Evolutionary conservation across 768 basidiomycete species (phyloP), one percentile per base, ranked within the genome.

Genomic region (Boletus rufocinnamomeus): DNA sequence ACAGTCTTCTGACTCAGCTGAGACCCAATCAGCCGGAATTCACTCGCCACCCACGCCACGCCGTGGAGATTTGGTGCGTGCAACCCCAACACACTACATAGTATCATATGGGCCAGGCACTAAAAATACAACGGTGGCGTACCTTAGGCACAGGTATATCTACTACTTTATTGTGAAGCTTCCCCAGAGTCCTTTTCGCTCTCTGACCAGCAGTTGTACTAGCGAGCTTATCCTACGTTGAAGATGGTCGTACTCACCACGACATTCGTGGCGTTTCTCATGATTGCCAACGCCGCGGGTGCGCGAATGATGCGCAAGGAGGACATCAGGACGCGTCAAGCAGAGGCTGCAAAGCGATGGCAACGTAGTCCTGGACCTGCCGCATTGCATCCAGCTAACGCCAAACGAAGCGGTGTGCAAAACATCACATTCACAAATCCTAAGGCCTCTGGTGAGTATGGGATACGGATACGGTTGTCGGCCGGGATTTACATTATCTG

Each of bases 361-460:
- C 47, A 59, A 13, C 63, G 48, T 16, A 1, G 21, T n/a, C 23
- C 48, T 40, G 58, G 60, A 14, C 58, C 58, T 32, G 43, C 53
- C 2, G 14, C 11, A 21, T 43, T 37, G 17, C 51, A 54, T 34
- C 11, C 48, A 17, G 21, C 25, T 2, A 41, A 61, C n/a, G 25
- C 41, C 16, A 65, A 60, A 38, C 59, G 56, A 17, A 47, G 56
- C n/a, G 53, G 62, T 0, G 75, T 79, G n/a, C 77, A 86, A 69
- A 88, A 87, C 61, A 87, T 90, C 63, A 88, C 87, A 0, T 91
- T 91, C 71, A 73, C 78, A 14, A 88, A 89, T 63, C 86, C 87
- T 4, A 79, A 75, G 54, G 87, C 86, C 16, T 83, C 84, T 21
- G 72, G 87, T 87, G 59, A 59, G 65, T 58, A 25, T n/a, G n/a